Evolutionary conservation across 306 rosid genomes (phyloP), one percentile per base, ranked within the genome.

Genomic region (Corylus avellana): DNA sequence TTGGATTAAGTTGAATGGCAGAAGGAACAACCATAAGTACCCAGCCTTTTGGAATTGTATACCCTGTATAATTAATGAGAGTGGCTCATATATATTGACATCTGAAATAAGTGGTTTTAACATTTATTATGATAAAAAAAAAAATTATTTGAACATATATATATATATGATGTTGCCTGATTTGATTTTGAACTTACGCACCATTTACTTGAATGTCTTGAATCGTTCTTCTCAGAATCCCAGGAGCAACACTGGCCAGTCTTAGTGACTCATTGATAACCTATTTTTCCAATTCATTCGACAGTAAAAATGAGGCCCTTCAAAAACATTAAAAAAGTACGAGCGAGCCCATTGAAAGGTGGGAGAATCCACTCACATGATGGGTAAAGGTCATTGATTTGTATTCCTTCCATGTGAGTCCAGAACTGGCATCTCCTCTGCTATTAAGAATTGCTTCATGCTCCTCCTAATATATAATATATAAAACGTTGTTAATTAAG

Each of bases 21-120:
- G 70, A 17, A 64, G 70, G 70, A 64, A 64, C 70, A 14, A 64
- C 70, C 70, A 64, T 35, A 14, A 64, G 70, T 35, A 46, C 22
- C 70, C 70, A 64, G 4, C 47, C 70, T 64, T 64, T 64, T 64
- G 70, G 70, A 64, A 64, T 64, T 35, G 70, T 32, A 64, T 64
- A 35, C n/a, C 47, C 70, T 64, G 27, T n/a, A 59, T 29, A 29
- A 29, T 29, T 1, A 4, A 59, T 22, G 17, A 20, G 14, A 11
- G 14, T 3, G 32, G 12, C 16, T 25, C 14, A 10, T 27, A 59
- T 59, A 20, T 29, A 29, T 29, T 29, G 9, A 25, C 2, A 8
- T 64, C n/a, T 27, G 18, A 64, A 57, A 20, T 17, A 20, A 22
- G 63, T 17, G 8, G 2, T n/a, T 57, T 57, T 54, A 57, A 20